Base-by-base conservation (phyloP, 495 filamentous ascomycete species). In the Hypoxylon intermedium region DNA sequence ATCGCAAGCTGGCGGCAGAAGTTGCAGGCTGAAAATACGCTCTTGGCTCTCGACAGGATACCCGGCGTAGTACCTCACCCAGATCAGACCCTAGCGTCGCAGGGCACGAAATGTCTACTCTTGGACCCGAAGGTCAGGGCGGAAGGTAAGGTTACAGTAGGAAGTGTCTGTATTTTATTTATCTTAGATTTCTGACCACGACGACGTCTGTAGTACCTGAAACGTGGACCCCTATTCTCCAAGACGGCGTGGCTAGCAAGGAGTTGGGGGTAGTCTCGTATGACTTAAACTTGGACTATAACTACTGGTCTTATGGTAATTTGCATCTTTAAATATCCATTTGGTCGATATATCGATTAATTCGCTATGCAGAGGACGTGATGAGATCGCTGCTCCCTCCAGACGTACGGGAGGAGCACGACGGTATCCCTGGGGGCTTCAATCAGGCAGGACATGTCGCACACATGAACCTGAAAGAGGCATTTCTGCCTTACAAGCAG, bases 371-470 rank as follows among this genome's bases (percentile, higher is more conserved):
- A 93, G 91, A 86, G 53, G 92, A 98, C 63, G 88, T 98, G 21
- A 89, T 97, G 69, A 72, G 67, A 13, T 80, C 91, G 3, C 84
- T 97, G 43, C 77, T 97, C 0, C 92, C 93, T 0, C 76, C 85
- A 49, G 80, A 85, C 26, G 74, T 85, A 6, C 59, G 66, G 19
- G 75, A 79, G 13, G 74, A 77, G 38, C 78, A 88, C 68, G 82
- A 84, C 18, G 92, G 96, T 28, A 78, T 94, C 6, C 95, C 94
- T n/a, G 79, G 83, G 28, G 91, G 92, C 19, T 98, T 93, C 78
- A 89, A 87, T 37, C 83, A 86, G 48, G 90, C 91, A 31, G 94
- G 94, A 36, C 95, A 99, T 64, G 85, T 99, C 40, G 91, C 89
- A 23, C 94, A 99, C 67, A 73, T 99, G 20, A 99, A 99, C 75